Evolutionary conservation across 2,329 filamentous ascomycete species (phyloP).

Genomic region (Knoxdaviesia capensis): DNA sequence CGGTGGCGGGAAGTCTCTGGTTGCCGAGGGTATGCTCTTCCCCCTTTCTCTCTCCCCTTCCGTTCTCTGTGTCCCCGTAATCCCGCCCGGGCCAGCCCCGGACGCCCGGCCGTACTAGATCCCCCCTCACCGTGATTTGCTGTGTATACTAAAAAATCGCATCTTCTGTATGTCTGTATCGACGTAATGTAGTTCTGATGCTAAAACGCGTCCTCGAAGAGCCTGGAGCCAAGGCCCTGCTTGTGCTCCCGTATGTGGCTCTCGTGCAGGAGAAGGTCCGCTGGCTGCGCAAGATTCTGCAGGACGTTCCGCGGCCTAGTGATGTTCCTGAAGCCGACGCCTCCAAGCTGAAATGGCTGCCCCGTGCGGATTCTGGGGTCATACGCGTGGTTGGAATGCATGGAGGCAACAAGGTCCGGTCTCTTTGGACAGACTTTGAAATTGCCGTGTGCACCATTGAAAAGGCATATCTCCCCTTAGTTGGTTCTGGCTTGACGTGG

Average conservation of each 20-base stretch:
- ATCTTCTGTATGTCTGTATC: slow-evolving; percentile 1
- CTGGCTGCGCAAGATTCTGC: slow-evolving; percentile 49
- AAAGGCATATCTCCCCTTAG: slow-evolving; percentile 24
- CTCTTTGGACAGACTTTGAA: slow-evolving; percentile 55
- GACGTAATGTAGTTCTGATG: slow-evolving; percentile 35
- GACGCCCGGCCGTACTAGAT: too few species aligned
- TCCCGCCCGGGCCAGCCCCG: too few species aligned
- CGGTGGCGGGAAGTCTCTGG: slow-evolving; percentile 58
- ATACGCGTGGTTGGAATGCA: slow-evolving; percentile 55
- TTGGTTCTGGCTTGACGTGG: neutral
- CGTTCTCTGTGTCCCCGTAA: too few species aligned
- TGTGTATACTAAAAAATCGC: neutral
- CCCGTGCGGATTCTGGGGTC: slow-evolving; percentile 32
- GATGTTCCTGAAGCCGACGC: slow-evolving; percentile 14
- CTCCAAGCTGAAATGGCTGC: slow-evolving; percentile 26
- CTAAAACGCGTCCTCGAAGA: slow-evolving; percentile 48
- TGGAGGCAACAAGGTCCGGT: slow-evolving; percentile 47
- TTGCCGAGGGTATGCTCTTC: slow-evolving; percentile 31
- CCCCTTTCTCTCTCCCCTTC: neutral
- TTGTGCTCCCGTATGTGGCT: slow-evolving; percentile 60
- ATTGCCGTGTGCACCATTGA: slow-evolving; percentile 65
- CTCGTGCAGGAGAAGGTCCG: slow-evolving; percentile 63
- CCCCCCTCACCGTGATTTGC: neutral
- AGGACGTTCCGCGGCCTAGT: slow-evolving; percentile 28
- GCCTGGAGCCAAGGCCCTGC: slow-evolving; percentile 43